These are phyloP conservation scores for Hypoxylon sp. DNA, from an alignment of 2,329 filamentous ascomycete species.

Conservation along the genomic window DNA sequence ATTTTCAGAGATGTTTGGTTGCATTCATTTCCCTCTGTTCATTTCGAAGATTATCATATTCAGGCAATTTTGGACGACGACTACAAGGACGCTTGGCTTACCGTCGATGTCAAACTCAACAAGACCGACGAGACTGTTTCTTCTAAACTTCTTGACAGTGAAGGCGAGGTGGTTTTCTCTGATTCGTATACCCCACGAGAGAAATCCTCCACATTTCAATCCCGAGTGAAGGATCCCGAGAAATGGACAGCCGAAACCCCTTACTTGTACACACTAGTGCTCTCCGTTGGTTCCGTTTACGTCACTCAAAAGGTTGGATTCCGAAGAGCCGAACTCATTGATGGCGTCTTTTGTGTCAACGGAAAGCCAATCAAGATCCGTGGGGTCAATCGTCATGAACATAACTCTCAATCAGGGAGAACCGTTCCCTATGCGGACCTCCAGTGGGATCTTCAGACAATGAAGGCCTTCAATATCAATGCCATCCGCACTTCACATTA, in stretches of 20 bases:
- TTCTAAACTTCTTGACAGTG: constrained; percentile 57
- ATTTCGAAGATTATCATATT: constrained; percentile 71
- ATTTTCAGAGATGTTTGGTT: constrained; percentile 80
- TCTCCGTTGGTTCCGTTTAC: constrained; percentile 57
- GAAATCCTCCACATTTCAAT: constrained; percentile 60
- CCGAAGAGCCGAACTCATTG: constrained; percentile 71
- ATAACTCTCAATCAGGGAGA: constrained; percentile 74
- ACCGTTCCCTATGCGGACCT: constrained; percentile 74
- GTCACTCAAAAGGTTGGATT: constrained; percentile 74
- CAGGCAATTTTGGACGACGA: constrained; percentile 69
- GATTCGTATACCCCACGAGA: constrained; percentile 47
- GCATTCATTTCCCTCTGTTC: constrained; percentile 70
- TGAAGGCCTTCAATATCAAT: constrained; percentile 80
- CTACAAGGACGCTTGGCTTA: constrained; percentile 68
- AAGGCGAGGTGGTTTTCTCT: constrained; percentile 52
- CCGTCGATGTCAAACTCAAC: constrained; percentile 62
- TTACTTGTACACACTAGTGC: constrained; percentile 68
- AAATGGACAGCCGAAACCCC: constrained; percentile 81
- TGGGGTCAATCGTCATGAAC: constrained; percentile 80
- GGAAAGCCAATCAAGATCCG: constrained; percentile 75
- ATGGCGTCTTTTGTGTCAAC: constrained; percentile 75
- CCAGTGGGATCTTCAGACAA: constrained; percentile 71
- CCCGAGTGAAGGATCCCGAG: constrained; percentile 63
- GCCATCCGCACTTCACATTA: constrained; percentile 79
- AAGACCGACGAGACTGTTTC: constrained; percentile 52